These are phyloP conservation scores for Sphaerostilbella broomeana DNA, from an alignment of 2,329 filamentous ascomycete species.

Conservation along the genomic window DNA sequence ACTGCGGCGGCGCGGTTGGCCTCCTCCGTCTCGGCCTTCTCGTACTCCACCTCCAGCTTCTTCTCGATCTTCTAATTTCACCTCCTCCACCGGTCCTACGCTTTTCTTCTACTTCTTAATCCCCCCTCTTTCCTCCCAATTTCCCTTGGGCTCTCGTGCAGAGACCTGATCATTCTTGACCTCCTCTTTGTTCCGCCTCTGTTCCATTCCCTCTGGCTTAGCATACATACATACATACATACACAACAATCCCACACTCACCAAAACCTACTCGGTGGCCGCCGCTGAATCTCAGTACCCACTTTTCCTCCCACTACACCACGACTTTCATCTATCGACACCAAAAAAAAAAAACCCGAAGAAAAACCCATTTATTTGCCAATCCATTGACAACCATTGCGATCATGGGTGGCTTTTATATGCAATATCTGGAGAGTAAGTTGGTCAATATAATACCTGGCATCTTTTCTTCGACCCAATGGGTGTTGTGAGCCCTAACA, in stretches of 20 bases:
- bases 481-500: constrained; percentile 14
- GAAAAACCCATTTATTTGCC: constrained; percentile 2
- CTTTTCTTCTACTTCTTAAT: constrained; percentile 13
- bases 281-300: constrained; percentile 1
- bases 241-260: constrained; percentile 5
- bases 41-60: constrained; percentile 11
- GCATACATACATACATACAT: background rate
- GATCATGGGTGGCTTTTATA: constrained; percentile 60
- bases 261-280: constrained; percentile 6
- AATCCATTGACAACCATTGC: constrained; percentile 11
- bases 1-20: constrained; percentile 11
- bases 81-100: constrained; percentile 7
- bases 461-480: constrained; percentile 17
- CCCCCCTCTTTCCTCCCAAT: constrained; percentile 25
- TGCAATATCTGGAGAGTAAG: constrained; percentile 71
- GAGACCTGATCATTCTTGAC: constrained; percentile 22
- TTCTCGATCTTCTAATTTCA: constrained; percentile 9
- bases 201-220: constrained; percentile 5
- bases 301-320: constrained; percentile 3
- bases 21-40: constrained; percentile 11
- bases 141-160: constrained; percentile 51
- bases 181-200: constrained; percentile 5
- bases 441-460: constrained; percentile 26
- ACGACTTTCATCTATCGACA: constrained; percentile 5
- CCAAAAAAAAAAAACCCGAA: too few species aligned